phyloP scores from a whole-genome alignment of 495 filamentous ascomycete genomes.

The Penicillium steckii region DNA sequence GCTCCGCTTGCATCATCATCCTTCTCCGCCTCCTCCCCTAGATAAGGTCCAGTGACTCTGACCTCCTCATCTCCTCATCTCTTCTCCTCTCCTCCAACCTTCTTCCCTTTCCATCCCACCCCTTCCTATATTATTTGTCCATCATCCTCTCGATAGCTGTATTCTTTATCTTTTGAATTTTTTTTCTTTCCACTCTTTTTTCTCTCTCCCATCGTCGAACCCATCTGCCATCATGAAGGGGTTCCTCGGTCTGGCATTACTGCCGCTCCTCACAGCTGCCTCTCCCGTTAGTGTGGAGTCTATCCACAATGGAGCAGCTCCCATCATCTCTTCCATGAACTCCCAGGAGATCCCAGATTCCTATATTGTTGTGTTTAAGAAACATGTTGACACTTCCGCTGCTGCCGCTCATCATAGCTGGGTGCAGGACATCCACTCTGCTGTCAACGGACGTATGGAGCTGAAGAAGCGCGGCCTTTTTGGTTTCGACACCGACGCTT shows the following conservation, averaged over 20 bases:
- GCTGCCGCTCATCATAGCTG: conserved; percentile 81
- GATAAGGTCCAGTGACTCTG: conserved; percentile 40
- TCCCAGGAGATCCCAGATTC: conserved; percentile 80
- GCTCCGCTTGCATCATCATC: conserved; percentile 47
- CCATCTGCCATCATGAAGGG: conserved; percentile 70
- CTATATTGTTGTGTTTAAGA: conserved; percentile 98
- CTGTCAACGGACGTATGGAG: conserved; percentile 65
- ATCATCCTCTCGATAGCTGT: conserved; percentile 18
- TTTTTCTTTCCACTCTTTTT: conserved; percentile 12
- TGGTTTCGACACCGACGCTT: conserved; percentile 66
- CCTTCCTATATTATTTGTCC: conserved; percentile 22
- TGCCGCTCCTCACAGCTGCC: conserved; percentile 67
- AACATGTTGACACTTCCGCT: conserved; percentile 69
- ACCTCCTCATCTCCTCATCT: conserved; percentile 39
- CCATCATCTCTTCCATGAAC: conserved; percentile 77
- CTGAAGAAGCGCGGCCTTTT: conserved; percentile 87
- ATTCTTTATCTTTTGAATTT: conserved; percentile 25
- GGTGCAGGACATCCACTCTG: conserved; percentile 73
- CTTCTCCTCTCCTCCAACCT: conserved; percentile 19
- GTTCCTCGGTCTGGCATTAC: conserved; percentile 59
- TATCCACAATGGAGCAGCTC: conserved; percentile 83
- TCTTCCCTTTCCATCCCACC: conserved; percentile 14
- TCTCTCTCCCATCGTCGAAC: conserved; percentile 31
- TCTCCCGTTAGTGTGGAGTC: conserved; percentile 72
- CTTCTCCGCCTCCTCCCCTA: conserved; percentile 35